Base-by-base conservation (phyloP, 2,329 filamentous ascomycete genomes). In the Colletotrichum sojae region DNA sequence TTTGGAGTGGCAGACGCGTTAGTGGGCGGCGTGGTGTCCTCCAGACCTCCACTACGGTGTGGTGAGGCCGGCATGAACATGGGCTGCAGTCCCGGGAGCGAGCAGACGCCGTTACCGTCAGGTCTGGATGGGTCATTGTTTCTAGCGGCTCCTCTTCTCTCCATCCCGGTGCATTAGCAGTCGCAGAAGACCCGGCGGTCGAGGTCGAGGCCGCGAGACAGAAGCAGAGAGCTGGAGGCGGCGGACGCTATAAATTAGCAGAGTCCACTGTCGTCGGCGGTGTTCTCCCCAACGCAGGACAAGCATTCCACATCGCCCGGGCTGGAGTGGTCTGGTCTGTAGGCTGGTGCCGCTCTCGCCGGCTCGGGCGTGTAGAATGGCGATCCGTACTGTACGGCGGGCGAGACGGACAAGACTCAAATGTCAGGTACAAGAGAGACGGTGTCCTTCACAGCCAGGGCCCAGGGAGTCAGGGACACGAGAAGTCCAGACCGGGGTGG, bases 91-190 rank as follows among this genome's bases (percentile, higher is more conserved):
- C 51, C 62, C 51, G 67, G 62, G 20, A 49, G 62, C 31, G 67
- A 67, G 40, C 53, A 65, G 54, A 46, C 65, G 54, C 66, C 66
- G 55, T 58, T 54, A 65, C 66, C 54, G 54, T 68, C 61, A 54
- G 31, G 61, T 31, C 12, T 13, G 59, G 61, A 25, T 48, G 20
- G 54, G 61, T 31, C 59, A 31, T 59, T 69, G 31, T 55, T 43
- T 65, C 61, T 59, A n/a, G 61, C 13, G 54, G 46, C 48, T 25
- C 61, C 61, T 59, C 65, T 65, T 55, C 61, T 59, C 61, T 58
- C 65, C 65, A 59, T 64, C 9, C 59, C 16, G 31, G 13, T 59
- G 61, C 61, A 49, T 68, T 31, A 56, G 65, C 40, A 31, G 40
- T 58, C 54, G 48, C 63, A 56, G 65, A 27, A 31, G 40, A 54